phyloP scores from a whole-genome alignment of 2,329 filamentous ascomycete species.

The Paradendryphiella salina region DNA sequence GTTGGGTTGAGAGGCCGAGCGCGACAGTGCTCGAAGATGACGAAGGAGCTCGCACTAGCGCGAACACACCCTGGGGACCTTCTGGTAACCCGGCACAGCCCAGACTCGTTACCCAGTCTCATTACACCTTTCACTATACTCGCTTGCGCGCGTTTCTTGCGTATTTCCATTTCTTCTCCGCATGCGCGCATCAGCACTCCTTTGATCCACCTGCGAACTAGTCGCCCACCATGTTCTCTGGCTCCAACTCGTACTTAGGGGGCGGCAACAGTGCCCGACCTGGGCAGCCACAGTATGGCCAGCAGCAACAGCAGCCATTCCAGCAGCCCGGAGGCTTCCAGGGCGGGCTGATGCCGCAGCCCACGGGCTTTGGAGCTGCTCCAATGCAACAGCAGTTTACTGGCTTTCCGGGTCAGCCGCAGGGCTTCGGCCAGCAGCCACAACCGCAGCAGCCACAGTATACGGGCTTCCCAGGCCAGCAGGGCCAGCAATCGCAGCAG shows the following conservation, averaged over 20 bases:
- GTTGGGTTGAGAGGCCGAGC: slow-evolving; percentile 14
- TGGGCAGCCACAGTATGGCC: slow-evolving; percentile 56
- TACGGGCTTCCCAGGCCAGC: slow-evolving; percentile 54
- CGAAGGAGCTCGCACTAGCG: slow-evolving; percentile 37
- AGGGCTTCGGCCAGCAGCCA: slow-evolving; percentile 53
- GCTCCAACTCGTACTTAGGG: slow-evolving; percentile 82
- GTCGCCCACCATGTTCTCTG: slow-evolving; percentile 75
- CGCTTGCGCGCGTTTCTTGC: slow-evolving; percentile 21
- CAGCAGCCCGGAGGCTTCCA: slow-evolving; percentile 62
- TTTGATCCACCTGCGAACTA: slow-evolving; percentile 25
- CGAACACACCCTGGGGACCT: slow-evolving; percentile 22
- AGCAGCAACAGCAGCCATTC: slow-evolving; percentile 52
- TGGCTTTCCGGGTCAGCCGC: slow-evolving; percentile 52
- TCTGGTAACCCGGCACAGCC: slow-evolving; percentile 28
- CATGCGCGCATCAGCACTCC: slow-evolving; percentile 26
- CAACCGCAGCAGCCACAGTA: slow-evolving; percentile 51
- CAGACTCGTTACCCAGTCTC: slow-evolving; percentile 28
- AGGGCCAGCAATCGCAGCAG: slow-evolving; percentile 51
- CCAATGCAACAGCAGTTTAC: slow-evolving; percentile 58
- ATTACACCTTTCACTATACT: slow-evolving; percentile 25
- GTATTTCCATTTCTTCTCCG: slow-evolving; percentile 15
- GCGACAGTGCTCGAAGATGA: slow-evolving; percentile 29
- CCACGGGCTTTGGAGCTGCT: slow-evolving; percentile 56
- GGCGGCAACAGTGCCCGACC: slow-evolving; percentile 75
- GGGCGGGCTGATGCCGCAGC: slow-evolving; percentile 51